Percentiles rank a stretch among this genome's conserved stretches.
Conservation (phyloP, 805 yeast genomes). For the Candida khao-thaluensis region DNA sequence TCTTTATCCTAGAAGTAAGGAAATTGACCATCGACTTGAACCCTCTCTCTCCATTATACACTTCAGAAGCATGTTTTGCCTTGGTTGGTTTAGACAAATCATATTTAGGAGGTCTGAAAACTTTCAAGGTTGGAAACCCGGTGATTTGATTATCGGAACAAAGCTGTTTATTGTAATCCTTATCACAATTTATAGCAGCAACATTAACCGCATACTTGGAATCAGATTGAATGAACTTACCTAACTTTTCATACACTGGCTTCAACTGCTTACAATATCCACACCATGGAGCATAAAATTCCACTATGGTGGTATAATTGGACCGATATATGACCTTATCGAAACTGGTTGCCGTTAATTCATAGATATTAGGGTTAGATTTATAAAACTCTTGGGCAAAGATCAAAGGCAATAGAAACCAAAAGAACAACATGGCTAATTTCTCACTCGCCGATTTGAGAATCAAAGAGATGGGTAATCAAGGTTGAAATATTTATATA, state of each 20-base stretch:
- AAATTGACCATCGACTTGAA: slow-evolving; percentile 54
- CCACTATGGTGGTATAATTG: slow-evolving; percentile 78
- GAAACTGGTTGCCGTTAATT: slow-evolving; percentile 57
- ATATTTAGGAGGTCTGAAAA: slow-evolving; percentile 78
- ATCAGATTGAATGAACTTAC: slow-evolving; percentile 52
- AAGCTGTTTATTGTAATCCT: slow-evolving; percentile 58
- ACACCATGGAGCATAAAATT: slow-evolving; percentile 98
- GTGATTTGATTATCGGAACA: slow-evolving; percentile 65
- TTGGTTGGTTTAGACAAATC: slow-evolving; percentile 17
- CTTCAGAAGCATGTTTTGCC: slow-evolving; percentile 50
- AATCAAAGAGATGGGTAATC: neutral
- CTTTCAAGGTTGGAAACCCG: slow-evolving; percentile 83
- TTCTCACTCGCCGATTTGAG: slow-evolving; percentile 5
- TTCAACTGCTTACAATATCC: slow-evolving; percentile 82
- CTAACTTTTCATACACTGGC: slow-evolving; percentile 64
- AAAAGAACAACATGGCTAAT: slow-evolving; percentile 6
- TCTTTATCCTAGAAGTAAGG: slow-evolving; percentile 58
- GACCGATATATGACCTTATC: slow-evolving; percentile 63
- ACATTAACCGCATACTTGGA: slow-evolving; percentile 53
- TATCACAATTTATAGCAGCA: slow-evolving; percentile 87
- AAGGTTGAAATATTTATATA: no score
- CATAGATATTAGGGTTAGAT: slow-evolving; percentile 48
- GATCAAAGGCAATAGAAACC: slow-evolving; percentile 5
- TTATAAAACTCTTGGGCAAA: slow-evolving; percentile 26
- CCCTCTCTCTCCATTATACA: slow-evolving; percentile 61